These are phyloP conservation scores for Talaromyces pinophilus DNA, from an alignment of 2,329 filamentous ascomycete genomes.

Conservation along the genomic window DNA sequence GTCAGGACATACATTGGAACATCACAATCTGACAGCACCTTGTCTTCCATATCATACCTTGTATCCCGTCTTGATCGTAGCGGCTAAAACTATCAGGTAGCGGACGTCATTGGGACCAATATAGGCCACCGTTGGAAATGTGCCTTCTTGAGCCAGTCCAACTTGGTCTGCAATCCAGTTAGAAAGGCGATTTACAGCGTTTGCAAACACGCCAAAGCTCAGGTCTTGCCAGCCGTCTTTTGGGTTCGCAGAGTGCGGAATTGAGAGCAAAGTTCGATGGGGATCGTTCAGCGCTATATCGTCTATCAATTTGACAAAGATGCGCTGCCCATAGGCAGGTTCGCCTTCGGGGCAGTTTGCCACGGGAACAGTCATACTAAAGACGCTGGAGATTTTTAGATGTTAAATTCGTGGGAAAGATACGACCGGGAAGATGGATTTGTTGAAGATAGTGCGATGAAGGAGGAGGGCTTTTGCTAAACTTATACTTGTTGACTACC, in stretches of 20 bases:
- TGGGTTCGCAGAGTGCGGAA: neutral
- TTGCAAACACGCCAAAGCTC: neutral
- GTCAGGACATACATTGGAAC: neutral
- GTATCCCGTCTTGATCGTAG: neutral
- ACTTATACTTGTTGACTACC: neutral
- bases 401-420: neutral
- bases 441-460: neutral
- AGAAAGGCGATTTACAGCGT: neutral
- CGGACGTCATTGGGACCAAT: neutral
- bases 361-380: neutral
- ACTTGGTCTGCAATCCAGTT: neutral
- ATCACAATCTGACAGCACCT: neutral
- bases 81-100: neutral
- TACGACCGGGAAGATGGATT: neutral
- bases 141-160: neutral
- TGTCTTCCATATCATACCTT: neutral
- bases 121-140: neutral
- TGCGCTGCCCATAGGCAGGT: neutral
- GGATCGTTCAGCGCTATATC: neutral
- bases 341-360: neutral
- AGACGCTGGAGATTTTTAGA: neutral
- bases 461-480: neutral
- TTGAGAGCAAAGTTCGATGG: neutral
- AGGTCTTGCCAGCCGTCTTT: neutral
- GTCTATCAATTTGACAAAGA: neutral